Percentiles rank a stretch among this genome's conserved stretches.
phyloP scores from a whole-genome alignment of 257 asterid genomes.

The Solanum dulcamara region DNA sequence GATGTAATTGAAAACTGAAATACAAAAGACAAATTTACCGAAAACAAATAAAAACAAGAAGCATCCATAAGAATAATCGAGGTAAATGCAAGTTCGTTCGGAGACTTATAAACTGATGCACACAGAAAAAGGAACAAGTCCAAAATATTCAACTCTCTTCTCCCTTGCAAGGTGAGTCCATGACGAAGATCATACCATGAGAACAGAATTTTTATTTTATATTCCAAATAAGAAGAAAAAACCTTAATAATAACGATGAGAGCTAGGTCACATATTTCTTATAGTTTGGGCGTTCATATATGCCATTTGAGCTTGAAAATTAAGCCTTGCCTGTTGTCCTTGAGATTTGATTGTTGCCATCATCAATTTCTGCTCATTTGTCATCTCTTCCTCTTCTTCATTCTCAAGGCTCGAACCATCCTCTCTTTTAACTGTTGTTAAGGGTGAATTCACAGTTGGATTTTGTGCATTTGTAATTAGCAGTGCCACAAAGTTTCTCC shows the following conservation, averaged over 20 bases:
- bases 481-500: background rate
- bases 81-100: background rate
- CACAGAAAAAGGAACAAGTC: background rate
- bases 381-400: background rate
- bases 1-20: background rate
- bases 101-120: background rate
- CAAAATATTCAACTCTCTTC: background rate
- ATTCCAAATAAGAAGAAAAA: background rate
- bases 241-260: background rate
- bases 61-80: background rate
- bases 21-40: background rate
- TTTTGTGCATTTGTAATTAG: constrained; percentile 1
- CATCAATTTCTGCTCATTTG: background rate
- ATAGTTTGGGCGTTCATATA: background rate
- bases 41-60: background rate
- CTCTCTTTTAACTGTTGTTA: background rate
- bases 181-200: background rate
- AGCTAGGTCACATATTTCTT: background rate
- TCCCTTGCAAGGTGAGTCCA: background rate
- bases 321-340: background rate
- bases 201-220: background rate
- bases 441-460: constrained; percentile 4
- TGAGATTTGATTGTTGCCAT: background rate
- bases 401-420: background rate
- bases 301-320: background rate